These are phyloP conservation scores for Phytophthora constricta DNA, from an alignment of 352 stramenopile species.

Conservation along the genomic window DNA sequence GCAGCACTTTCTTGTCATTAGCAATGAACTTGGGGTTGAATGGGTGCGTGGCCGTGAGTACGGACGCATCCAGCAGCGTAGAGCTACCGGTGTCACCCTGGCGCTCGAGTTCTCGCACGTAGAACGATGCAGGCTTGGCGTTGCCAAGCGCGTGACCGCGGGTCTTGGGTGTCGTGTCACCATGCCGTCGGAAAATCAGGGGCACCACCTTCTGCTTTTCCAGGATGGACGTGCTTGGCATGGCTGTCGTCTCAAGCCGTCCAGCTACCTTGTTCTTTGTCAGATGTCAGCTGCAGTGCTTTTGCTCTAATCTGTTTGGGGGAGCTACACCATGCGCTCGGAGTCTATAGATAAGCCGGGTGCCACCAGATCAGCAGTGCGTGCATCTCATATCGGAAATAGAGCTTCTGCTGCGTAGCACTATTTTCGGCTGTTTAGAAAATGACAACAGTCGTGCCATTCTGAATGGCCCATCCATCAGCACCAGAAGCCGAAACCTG, in stretches of 20 bases:
- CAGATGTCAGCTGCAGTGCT: not conserved
- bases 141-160: constrained; percentile 69
- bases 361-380: too few relatives aligned
- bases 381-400: not conserved
- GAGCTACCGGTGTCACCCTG: constrained; percentile 52
- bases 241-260: constrained; percentile 24
- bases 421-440: too few relatives aligned
- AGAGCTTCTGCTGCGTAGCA: not conserved
- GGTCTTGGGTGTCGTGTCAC: constrained; percentile 73
- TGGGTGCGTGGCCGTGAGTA: constrained; percentile 46
- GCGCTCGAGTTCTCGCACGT: constrained; percentile 71
- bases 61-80: constrained; percentile 54
- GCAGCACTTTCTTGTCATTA: constrained; percentile 85
- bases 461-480: too few relatives aligned
- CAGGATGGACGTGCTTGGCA: constrained; percentile 65
- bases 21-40: constrained; percentile 77
- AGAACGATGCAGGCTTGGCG: constrained; percentile 68
- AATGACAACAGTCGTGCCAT: too few relatives aligned
- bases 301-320: constrained; percentile 1
- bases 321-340: too few relatives aligned
- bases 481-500: too few relatives aligned
- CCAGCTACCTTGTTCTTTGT: not conserved
- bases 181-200: constrained; percentile 82
- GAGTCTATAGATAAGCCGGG: not conserved
- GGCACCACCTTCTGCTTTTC: constrained; percentile 84